Evolutionary conservation across 441 rosid species (phyloP).

Genomic region (Euphorbia celastroides): DNA sequence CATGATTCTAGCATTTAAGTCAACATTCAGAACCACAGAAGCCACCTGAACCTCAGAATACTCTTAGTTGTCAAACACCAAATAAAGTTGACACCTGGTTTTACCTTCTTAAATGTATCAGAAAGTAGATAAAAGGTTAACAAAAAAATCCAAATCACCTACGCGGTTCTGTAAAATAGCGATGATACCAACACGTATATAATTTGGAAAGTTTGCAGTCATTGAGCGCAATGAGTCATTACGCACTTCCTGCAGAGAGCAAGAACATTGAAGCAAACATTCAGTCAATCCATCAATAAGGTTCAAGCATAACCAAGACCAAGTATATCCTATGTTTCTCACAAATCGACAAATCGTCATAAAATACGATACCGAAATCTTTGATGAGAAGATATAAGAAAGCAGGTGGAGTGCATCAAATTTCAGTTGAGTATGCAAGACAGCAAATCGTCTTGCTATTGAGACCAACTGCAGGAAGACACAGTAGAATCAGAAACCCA

Average conservation of each 20-base stretch:
- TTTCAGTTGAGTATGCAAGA: constrained; percentile 70
- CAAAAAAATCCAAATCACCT: constrained; percentile 33
- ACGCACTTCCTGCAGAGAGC: constrained; percentile 46
- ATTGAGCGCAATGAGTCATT: constrained; percentile 44
- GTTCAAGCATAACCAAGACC: neutral
- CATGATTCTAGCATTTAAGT: constrained; percentile 5
- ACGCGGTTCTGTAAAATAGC: constrained; percentile 83
- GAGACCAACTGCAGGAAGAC: constrained; percentile 44
- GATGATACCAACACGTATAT: constrained; percentile 61
- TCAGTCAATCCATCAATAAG: constrained; percentile 3
- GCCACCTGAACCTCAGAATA: constrained; percentile 3
- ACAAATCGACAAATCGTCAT: neutral
- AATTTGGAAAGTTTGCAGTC: constrained; percentile 53
- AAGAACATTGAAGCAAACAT: constrained; percentile 12
- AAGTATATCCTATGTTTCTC: neutral
- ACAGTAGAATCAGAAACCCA: neutral
- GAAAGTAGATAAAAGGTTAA: constrained; percentile 8
- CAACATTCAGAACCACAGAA: constrained; percentile 1
- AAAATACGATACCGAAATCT: constrained; percentile 42
- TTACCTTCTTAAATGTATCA: constrained; percentile 1
- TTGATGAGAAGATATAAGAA: constrained; percentile 60
- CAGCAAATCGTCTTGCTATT: constrained; percentile 66
- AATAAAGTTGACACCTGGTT: neutral
- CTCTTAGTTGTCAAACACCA: constrained; percentile 2
- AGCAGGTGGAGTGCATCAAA: constrained; percentile 80